These are phyloP conservation scores for Tetragonia tetragonoides DNA, from an alignment of 148 eudicot genomes.

Conservation along the genomic window DNA sequence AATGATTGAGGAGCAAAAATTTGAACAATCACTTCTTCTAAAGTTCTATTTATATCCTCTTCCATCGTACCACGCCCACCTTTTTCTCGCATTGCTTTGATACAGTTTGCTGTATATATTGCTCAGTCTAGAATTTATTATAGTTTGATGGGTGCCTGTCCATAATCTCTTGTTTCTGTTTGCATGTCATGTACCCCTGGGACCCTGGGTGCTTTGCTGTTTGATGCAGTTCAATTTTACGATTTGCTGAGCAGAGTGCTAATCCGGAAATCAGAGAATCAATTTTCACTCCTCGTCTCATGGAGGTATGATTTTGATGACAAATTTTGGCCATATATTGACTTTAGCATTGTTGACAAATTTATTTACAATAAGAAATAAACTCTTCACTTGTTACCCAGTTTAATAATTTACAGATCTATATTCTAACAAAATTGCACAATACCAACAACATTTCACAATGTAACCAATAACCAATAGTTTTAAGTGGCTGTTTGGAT, in stretches of 20 bases:
- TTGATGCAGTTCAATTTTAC: conserved; percentile 71
- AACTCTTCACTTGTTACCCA: too few relatives aligned
- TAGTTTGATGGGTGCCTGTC: conserved; percentile 2
- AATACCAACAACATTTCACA: too few relatives aligned
- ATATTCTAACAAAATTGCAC: too few relatives aligned
- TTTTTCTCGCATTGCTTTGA: neutral
- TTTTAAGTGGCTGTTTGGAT: too few relatives aligned
- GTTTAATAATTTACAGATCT: too few relatives aligned
- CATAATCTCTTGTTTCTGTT: conserved; percentile 9
- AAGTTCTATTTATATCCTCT: neutral
- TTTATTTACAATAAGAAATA: too few relatives aligned
- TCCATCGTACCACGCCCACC: too few relatives aligned
- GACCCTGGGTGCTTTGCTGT: conserved; percentile 15
- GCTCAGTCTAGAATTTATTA: neutral
- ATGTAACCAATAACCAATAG: too few relatives aligned
- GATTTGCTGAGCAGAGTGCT: conserved; percentile 76
- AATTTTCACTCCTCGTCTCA: conserved; percentile 94
- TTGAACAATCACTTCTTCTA: neutral
- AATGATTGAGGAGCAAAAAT: too few relatives aligned
- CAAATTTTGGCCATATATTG: neutral
- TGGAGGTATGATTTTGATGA: conserved; percentile 60
- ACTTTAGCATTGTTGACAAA: too few relatives aligned
- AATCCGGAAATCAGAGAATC: conserved; percentile 76
- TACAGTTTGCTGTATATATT: neutral
- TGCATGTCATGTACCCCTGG: neutral